These are phyloP conservation scores for Turnera subulata DNA, from an alignment of 345 rosid genomes.

Conservation along the genomic window DNA sequence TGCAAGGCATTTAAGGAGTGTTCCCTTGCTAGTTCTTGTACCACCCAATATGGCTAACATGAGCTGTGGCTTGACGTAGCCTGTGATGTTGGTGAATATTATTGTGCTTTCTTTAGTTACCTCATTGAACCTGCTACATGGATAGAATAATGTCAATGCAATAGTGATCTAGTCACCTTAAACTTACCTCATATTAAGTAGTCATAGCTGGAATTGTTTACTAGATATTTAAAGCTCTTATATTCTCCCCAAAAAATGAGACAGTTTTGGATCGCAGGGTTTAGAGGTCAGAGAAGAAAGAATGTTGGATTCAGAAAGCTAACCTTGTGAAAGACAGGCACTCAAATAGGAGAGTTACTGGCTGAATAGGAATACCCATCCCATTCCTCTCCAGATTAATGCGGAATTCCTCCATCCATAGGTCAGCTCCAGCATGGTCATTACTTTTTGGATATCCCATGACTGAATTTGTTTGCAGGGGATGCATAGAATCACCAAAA, in stretches of 20 bases:
- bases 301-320: slow-evolving; percentile 3
- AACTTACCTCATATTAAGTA: no score
- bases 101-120: slow-evolving; percentile 12
- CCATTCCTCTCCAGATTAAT: slow-evolving; percentile 16
- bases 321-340: slow-evolving; percentile 31
- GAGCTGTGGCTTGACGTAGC: slow-evolving; percentile 20
- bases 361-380: slow-evolving; percentile 27
- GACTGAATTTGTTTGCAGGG: slow-evolving; percentile 8
- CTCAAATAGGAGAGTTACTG: slow-evolving; percentile 23
- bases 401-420: slow-evolving; percentile 14
- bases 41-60: slow-evolving; percentile 30
- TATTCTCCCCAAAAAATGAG: no score
- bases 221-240: no score
- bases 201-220: no score
- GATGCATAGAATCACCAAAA: not conserved
- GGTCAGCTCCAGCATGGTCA: slow-evolving; percentile 6
- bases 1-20: slow-evolving; percentile 32
- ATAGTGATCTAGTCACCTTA: no score
- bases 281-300: not conserved
- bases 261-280: no score
- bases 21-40: slow-evolving; percentile 21
- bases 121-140: slow-evolving; percentile 14
- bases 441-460: not conserved
- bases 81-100: slow-evolving; percentile 25
- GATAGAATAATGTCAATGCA: not conserved